Conservation (phyloP, 2,329 filamentous ascomycete species). For the Penicillium sp. region DNA sequence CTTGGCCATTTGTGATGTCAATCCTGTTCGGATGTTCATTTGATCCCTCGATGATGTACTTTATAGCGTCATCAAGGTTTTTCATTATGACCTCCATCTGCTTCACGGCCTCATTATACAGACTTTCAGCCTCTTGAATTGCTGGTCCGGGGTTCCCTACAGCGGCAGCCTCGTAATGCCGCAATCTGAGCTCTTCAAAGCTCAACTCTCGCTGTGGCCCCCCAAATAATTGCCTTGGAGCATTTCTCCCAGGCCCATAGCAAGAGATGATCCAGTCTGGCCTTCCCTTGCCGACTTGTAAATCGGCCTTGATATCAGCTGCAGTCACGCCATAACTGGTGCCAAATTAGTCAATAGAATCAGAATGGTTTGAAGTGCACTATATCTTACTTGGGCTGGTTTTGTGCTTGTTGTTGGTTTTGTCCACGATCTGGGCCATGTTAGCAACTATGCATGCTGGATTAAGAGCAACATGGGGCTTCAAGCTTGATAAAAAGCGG, state of each 20-base stretch:
- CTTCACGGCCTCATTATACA: constrained; percentile 68
- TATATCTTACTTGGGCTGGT: constrained; percentile 31
- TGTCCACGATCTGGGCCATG: constrained; percentile 26
- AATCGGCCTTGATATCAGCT: constrained; percentile 67
- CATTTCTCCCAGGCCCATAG: constrained; percentile 78
- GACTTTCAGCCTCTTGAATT: constrained; percentile 55
- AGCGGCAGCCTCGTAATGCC: constrained; percentile 69
- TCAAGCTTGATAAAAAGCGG: background rate
- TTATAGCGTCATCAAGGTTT: constrained; percentile 73
- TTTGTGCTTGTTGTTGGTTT: constrained; percentile 26
- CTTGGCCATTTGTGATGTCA: constrained; percentile 54
- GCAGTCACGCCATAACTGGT: constrained; percentile 60
- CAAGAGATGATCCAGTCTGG: constrained; percentile 86
- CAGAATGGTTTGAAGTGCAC: background rate
- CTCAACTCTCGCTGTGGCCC: constrained; percentile 80
- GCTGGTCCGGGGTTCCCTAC: constrained; percentile 63
- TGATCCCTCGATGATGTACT: constrained; percentile 68
- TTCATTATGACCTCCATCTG: constrained; percentile 74
- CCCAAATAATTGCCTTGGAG: constrained; percentile 83
- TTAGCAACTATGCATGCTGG: background rate
- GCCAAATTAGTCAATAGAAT: constrained; percentile 25
- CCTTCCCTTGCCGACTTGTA: constrained; percentile 64
- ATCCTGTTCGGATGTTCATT: constrained; percentile 77
- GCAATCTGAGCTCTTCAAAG: constrained; percentile 80
- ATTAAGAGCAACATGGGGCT: background rate